These are phyloP conservation scores for Solanum clarkiae DNA, from an alignment of 257 asterid species.

Conservation along the genomic window DNA sequence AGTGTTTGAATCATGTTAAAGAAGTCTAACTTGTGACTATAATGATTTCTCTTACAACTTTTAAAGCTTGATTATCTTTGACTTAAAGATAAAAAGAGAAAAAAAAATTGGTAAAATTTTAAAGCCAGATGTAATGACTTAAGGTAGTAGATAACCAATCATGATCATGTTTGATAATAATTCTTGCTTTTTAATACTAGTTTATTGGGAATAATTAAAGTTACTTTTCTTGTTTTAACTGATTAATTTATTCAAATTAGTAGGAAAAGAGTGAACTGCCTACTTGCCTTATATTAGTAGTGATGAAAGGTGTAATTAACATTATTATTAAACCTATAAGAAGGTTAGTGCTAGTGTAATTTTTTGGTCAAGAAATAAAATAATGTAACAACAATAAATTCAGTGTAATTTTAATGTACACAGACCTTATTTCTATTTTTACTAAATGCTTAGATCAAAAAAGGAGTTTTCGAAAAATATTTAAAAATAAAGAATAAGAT, in stretches of 20 bases:
- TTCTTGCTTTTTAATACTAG: background rate
- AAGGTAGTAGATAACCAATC: background rate
- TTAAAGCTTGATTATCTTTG: conserved; percentile 25
- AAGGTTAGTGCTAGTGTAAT: background rate
- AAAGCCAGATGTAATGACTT: background rate
- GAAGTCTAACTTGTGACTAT: conserved; percentile 16
- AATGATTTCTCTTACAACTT: conserved; percentile 19
- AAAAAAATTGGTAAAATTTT: background rate
- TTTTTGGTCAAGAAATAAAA: background rate
- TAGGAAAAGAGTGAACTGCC: background rate
- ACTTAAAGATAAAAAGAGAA: conserved; percentile 11
- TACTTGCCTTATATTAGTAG: background rate
- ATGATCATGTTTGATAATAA: background rate
- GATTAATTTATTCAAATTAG: background rate
- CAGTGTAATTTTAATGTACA: background rate
- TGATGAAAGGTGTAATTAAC: background rate
- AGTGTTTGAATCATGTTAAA: conserved; percentile 4
- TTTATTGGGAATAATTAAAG: background rate
- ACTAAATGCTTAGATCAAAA: background rate
- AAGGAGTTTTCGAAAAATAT: background rate
- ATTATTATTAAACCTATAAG: background rate
- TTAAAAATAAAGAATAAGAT: background rate
- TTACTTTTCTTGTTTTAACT: background rate
- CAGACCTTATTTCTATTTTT: background rate
- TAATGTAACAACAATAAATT: background rate